Base-by-base conservation (phyloP, 2,329 filamentous ascomycete species). In the Ceratocystis variospora region DNA sequence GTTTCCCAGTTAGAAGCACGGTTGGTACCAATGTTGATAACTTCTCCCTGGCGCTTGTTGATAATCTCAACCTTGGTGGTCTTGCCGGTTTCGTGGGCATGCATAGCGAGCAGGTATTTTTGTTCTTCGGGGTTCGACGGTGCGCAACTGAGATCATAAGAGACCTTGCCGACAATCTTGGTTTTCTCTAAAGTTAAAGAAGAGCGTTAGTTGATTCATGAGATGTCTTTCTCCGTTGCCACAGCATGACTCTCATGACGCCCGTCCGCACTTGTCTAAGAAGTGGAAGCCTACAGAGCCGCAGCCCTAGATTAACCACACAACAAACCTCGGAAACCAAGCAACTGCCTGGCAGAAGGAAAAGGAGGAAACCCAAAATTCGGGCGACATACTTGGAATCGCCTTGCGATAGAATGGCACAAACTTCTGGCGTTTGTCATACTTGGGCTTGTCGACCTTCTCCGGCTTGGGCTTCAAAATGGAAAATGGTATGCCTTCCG, bases 131-230 rank as follows among this genome's bases (percentile, higher is more conserved):
- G 89, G 71, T 87, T 83, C 31, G 88, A 83, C 0, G 89, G 87
- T 61, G 87, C 82, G 70, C 87, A 87, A 70, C 86, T 87, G 67
- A 92, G 81, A 73, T 96, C 90, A 71, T 91, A 88, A 64, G 81
- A 81, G 67, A 95, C 83, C 66, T 82, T 85, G 57, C 88, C 90
- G 33, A 84, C 81, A 7, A 96, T 78, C 31, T 84, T 85, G 5
- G 90, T 96, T 74, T 90, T 87, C 75, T 96, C 90, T 88, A 73
- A 25, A 61, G 46, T 19, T 4, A 8, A 12, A 5, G 19, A 45
- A 2, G 28, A 10, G 10, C 4, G 37, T 41, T 41, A 41, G 37
- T 5, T 37, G 10, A 37, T 37, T 37, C 33, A 37, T 37, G 8
- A 37, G 8, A 12, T 41, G 37, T 41, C 37, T 41, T 12, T 41